Percentiles rank a stretch among this genome's conserved stretches.
phyloP scores from a whole-genome alignment of 2,329 filamentous ascomycete species.

The Xylaria sp. region DNA sequence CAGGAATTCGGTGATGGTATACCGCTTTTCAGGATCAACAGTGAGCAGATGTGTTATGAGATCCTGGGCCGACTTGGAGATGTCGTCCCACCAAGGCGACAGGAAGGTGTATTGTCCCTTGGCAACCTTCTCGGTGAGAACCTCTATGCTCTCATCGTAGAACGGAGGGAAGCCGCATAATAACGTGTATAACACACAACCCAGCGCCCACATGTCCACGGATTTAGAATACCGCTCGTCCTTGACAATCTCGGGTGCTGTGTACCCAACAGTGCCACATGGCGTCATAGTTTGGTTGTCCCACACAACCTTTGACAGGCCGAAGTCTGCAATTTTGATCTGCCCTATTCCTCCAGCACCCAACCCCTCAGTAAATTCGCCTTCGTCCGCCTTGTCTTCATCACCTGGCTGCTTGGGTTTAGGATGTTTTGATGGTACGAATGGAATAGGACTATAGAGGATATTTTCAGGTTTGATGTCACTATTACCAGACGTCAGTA shows the following conservation, averaged over 20 bases:
- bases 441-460: slow-evolving; percentile 84
- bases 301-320: slow-evolving; percentile 97
- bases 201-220: slow-evolving; percentile 98
- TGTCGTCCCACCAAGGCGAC: slow-evolving; percentile 99
- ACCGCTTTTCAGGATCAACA: slow-evolving; percentile 93
- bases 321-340: slow-evolving; percentile 98
- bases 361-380: slow-evolving; percentile 81
- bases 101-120: slow-evolving; percentile 96
- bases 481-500: slow-evolving; percentile 50
- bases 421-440: slow-evolving; percentile 77
- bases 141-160: slow-evolving; percentile 97
- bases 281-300: slow-evolving; percentile 98
- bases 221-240: slow-evolving; percentile 98
- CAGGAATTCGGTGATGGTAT: slow-evolving; percentile 89
- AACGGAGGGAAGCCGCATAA: slow-evolving; percentile 98
- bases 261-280: slow-evolving; percentile 98
- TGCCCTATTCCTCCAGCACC: slow-evolving; percentile 88
- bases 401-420: slow-evolving; percentile 85
- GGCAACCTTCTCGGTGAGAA: slow-evolving; percentile 96
- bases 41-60: slow-evolving; percentile 90
- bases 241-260: slow-evolving; percentile 97
- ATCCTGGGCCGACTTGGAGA: slow-evolving; percentile 92
- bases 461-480: slow-evolving; percentile 99
- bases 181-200: slow-evolving; percentile 94
- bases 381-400: slow-evolving; percentile 96